Base-by-base conservation (phyloP, 495 filamentous ascomycete species). In the Xylaria sp. region DNA sequence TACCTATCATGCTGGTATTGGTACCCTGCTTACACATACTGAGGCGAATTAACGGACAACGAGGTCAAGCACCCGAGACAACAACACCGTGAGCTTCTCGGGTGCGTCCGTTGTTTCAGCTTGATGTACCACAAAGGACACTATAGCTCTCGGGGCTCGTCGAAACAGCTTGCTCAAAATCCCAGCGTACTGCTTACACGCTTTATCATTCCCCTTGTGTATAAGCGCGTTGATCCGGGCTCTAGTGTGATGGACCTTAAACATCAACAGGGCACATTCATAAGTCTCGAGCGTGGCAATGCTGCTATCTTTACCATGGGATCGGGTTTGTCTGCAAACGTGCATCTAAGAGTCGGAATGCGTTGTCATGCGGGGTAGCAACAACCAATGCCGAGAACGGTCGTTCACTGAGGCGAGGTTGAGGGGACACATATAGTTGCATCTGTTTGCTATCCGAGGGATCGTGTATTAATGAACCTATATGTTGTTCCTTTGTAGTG, bases 91-190 rank as follows among this genome's bases (percentile, higher is more conserved):
- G 40, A 24, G 35, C 24, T 21, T 44, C 33, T 29, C 59, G 40
- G 59, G 59, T 6, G 40, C 29, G 59, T 62, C 59, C 59, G 59
- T 62, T 31, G 26, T 48, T 64, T 48, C 61, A 64, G 41, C 61
- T 64, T 64, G 3, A 17, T 50, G 43, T 64, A 43, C 26, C 29
- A 64, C 61, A 0, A 31, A 46, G 33, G 19, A 64, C 41, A 26
- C 37, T 17, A 21, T 43, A 43, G 21, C 12, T 5, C 19, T 17
- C 24, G 2, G 41, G n/a, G 41, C 12, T 46, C 0, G 21, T 64
- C 41, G 33, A 26, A 26, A 11, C 37, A 26, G 26, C 40, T 29
- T 61, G 11, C 11, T 61, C 11, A n/a, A 21, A 41, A n/a, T 37
- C 9, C 12, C 40, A 5, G 40, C 19, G 61, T 43, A 33, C 29